Evolutionary conservation across 768 basidiomycete genomes (phyloP), one percentile per base, ranked within the genome.

Genomic region (Suillus brevipes): DNA sequence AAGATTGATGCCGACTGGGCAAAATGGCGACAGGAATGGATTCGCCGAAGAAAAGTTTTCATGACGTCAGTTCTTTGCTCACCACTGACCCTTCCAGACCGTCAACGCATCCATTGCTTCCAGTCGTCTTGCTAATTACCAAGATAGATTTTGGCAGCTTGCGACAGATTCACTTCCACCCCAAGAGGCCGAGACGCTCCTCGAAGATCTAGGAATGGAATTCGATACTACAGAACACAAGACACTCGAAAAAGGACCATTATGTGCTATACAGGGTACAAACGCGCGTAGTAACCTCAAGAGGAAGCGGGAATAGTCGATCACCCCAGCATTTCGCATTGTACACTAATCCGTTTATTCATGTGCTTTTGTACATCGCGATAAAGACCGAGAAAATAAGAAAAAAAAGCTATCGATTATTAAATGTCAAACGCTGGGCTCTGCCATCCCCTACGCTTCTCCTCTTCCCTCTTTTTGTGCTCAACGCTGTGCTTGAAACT

Each of bases 1-100:
- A 78, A 81, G 65, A 79, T 95, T 61, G 89, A 95, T 65, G 73
- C 76, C 1, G 91, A 95, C 38, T 95, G 94, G 90, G 77, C 70
- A 7, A 87, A 84, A 71, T 96, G 94, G 94, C 81, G 90, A 66
- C 81, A 83, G 4, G 90, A 95, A 78, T 97, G 95, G 95, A 75
- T 85, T 40, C 82, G 84, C 28, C 82, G 95, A 63, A 86, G 84
- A 72, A 95, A 91, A 73, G 78, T 90, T 3, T 97, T 94, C 56
- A 74, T 31, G 31, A 70, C 74, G 75, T 75, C 45, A 71, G 75
- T 75, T 43, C 13, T 65, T 64, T 62, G 60, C 53, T 47, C 8
- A n/a, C 58, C 28, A 38, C 40, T 31, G 20, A 50, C 20, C 10
- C 28, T 58, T 49, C 18, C 7, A 64, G 42, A 37, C 14, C 47